These are phyloP conservation scores for Camellia granthamiana DNA, from an alignment of 148 eudicot genomes.

Conservation along the genomic window DNA sequence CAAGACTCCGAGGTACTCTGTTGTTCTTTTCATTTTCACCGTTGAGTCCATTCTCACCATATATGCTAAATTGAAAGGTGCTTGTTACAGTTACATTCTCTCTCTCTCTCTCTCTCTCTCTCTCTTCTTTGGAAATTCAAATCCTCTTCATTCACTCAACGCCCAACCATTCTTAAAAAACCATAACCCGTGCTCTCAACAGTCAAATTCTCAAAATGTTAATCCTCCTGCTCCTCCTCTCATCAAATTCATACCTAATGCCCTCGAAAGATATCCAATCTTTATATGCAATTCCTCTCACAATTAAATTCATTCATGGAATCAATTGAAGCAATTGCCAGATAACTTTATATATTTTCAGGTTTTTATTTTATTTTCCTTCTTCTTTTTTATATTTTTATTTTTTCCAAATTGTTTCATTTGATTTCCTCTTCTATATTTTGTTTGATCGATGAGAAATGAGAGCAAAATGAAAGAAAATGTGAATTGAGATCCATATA, in stretches of 20 bases:
- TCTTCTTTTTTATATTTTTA: neutral
- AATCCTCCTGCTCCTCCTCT: neutral
- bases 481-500: neutral
- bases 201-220: conserved; percentile 13
- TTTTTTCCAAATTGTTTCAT: neutral
- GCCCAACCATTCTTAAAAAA: neutral
- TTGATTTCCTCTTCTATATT: neutral
- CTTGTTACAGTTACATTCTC: no score
- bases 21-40: no score
- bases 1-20: no score
- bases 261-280: neutral
- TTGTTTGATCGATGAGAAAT: neutral
- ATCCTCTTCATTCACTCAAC: neutral
- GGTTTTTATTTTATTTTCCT: neutral
- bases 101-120: no score
- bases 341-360: neutral
- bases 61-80: no score
- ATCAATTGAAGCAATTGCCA: neutral
- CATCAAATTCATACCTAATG: neutral
- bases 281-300: neutral
- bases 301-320: neutral
- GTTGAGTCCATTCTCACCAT: no score
- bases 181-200: neutral
- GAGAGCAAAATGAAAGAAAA: neutral
- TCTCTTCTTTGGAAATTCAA: conserved; percentile 1